Base-by-base conservation (phyloP, 2,329 filamentous ascomycete genomes). In the Paraphaeosphaeria sporulosa region DNA sequence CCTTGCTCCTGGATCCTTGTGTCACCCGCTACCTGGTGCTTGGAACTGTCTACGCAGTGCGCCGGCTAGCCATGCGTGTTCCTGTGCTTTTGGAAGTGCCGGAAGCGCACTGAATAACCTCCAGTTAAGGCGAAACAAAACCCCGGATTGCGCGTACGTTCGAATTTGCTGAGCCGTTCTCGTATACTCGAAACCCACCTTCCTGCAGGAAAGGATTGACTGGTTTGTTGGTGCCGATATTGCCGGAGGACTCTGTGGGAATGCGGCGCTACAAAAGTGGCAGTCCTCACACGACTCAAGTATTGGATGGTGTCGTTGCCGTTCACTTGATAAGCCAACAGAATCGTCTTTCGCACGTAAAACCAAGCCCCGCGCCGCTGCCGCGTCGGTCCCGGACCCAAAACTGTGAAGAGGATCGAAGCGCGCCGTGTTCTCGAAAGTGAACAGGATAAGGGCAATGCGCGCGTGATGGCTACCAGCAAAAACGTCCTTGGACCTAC, bases 1-100 rank as follows among this genome's bases (percentile, higher is more conserved):
- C 57, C 57, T 53, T 44, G 52, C 44, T 36, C 15, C 25, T 32
- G 51, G 43, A 43, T 52, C 25, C 48, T 43, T 17, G 21, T 51
- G 32, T 21, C 54, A 43, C 57, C 61, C 55, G 49, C 19, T 55
- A 64, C 62, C 62, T 21, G 62, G 62, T 60, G 32, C 25, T 44
- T 50, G 62, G 62, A 42, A 60, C 25, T 46, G 19, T 47, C 3
- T 30, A 34, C 48, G 49, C 53, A 51, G 27, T 38, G 27, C 23
- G 15, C 34, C 30, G 38, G 25, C 48, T 34, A 42, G 27, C 2
- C n/a, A 27, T 43, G 19, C 19, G 27, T 21, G 12, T 17, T 60
- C 15, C 25, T 42, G 43, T 23, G 13, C 19, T 6, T 23, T 30
- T 32, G n/a, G 17, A 4, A 17, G 38, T 40, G 38, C 7, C 17